Conservation (phyloP, 2,329 filamentous ascomycete species). For the Colletotrichum cordylinicola region DNA sequence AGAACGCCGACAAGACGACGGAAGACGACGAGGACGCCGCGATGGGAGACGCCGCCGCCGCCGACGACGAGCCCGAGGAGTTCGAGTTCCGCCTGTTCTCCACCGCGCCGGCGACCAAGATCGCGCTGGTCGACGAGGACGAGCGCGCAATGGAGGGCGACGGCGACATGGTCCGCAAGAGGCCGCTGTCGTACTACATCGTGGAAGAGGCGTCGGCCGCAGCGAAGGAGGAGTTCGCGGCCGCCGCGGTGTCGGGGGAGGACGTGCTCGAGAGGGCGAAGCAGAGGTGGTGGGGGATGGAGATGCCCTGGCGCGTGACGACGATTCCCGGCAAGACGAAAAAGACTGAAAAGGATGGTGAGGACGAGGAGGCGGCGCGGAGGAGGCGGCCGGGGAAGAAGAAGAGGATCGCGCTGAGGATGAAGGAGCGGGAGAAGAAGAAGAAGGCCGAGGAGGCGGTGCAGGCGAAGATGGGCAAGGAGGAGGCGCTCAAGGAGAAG, state of each 20-base stretch:
- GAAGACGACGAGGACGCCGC: conserved; percentile 17
- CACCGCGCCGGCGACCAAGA: conserved; percentile 50
- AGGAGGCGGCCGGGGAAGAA: conserved; percentile 63
- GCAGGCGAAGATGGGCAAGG: conserved; percentile 52
- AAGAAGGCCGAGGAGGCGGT: conserved; percentile 44
- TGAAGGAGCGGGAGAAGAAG: conserved; percentile 45
- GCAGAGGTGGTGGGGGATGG: conserved; percentile 59
- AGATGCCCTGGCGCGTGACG: conserved; percentile 65
- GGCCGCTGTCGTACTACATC: conserved; percentile 58
- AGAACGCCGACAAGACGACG: not conserved
- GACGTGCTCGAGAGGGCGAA: conserved; percentile 51
- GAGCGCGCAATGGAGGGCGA: conserved; percentile 35
- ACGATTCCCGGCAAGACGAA: conserved; percentile 33
- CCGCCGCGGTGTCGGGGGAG: conserved; percentile 57
- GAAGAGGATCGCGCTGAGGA: conserved; percentile 56
- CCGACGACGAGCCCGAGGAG: conserved; percentile 35
- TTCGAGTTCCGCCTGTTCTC: conserved; percentile 67
- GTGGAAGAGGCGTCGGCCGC: conserved; percentile 40
- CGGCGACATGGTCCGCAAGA: conserved; percentile 38
- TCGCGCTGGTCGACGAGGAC: conserved; percentile 54
- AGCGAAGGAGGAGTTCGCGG: conserved; percentile 43
- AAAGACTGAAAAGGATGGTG: not conserved
- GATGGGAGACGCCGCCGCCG: conserved; percentile 18
- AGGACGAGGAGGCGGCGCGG: conserved; percentile 34
- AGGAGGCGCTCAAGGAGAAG: conserved; percentile 64